Base-by-base conservation (phyloP, 1,284 basidiomycete species). In the Rhodotorula sp. region DNA sequence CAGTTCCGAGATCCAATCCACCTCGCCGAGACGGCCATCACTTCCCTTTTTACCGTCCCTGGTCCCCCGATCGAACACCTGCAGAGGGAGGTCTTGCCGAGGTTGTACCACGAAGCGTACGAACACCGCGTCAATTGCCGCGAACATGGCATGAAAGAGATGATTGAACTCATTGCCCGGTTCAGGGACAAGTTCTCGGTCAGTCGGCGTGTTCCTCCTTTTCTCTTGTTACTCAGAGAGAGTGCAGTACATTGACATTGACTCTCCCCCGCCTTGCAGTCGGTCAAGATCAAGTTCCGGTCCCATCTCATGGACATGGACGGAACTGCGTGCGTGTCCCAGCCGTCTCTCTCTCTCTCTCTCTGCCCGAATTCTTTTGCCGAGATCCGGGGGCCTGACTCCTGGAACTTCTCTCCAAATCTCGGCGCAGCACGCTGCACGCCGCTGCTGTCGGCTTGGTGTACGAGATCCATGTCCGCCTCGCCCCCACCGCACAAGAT, bases 301-400 rank as follows among this genome's bases (percentile, higher is more conserved):
- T 60, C 57, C 0, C 49, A 67, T 34, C 49, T 75, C 15, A 73
- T 75, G 54, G 74, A 75, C 54, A 65, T 58, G 59, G 74, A 75
- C 62, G 74, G 74, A 2, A 62, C 74, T 0, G 71, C 74, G 72
- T 74, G 34, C 26, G 72, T 68, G 3, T 23, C 51, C 21, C 8
- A 3, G 8, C 34, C 14, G 2, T 39, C 47, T 8, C 34, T 34
- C 34, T 5, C 6, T 8, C 34, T 43, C 20, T 8, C 21, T 52
- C 34, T 61, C n/a, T n/a, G n/a, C n/a, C n/a, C n/a, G n/a, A n/a
- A n/a, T n/a, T n/a, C n/a, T n/a, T n/a, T n/a, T n/a, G n/a, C n/a
- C n/a, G n/a, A n/a, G n/a, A n/a, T n/a, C n/a, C n/a, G n/a, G n/a
- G n/a, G n/a, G n/a, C n/a, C n/a, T n/a, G n/a, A n/a, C n/a, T n/a